Evolutionary conservation across 1,284 basidiomycete genomes (phyloP), one percentile per base, ranked within the genome.

Genomic region (Papiliotrema fonsecae): DNA sequence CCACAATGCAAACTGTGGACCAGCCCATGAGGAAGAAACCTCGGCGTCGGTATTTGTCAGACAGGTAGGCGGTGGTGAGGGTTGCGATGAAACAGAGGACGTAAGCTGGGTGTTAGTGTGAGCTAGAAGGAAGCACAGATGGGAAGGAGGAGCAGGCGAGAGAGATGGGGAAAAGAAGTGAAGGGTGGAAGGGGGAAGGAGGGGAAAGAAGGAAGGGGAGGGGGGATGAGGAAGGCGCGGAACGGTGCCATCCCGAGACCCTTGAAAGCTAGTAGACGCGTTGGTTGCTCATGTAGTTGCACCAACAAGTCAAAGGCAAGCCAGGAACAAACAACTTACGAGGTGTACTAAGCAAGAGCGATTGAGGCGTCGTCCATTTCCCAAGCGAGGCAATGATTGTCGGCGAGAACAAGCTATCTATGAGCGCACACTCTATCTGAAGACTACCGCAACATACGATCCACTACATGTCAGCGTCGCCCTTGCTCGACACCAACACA

Each of bases 1-100:
- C 76, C 43, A 77, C 63, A 32, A 61, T 47, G 13, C 63, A 64
- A 38, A 77, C 55, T 2, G 60, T 39, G 34, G 70, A 69, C 72
- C 72, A 76, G 57, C 72, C 73, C 65, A 77, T 72, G 51, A 77
- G 63, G 64, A 76, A 72, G 45, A 70, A 51, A 9, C 68, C 74
- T 43, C 77, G 62, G 37, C 61, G 65, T 18, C 66, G 54, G 25
- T 57, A 63, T 31, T 64, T 60, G 62, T 78, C 77, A 22, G 67
- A 70, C 22, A 69, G 36, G 50, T 58, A 69, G 22, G 76, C 76
- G 0, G 73, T 74, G 13, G 49, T 45, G 48, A 77, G 61, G 19
- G 76, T 78, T 16, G 74, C 74, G 55, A 75, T 62, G 64, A 77
- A 77, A n/a, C 72, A 75, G 30, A 76, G 60, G 19, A 73, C 75